Conservation (phyloP, 768 basidiomycete genomes). For the Sporobolomyces pararoseus region DNA sequence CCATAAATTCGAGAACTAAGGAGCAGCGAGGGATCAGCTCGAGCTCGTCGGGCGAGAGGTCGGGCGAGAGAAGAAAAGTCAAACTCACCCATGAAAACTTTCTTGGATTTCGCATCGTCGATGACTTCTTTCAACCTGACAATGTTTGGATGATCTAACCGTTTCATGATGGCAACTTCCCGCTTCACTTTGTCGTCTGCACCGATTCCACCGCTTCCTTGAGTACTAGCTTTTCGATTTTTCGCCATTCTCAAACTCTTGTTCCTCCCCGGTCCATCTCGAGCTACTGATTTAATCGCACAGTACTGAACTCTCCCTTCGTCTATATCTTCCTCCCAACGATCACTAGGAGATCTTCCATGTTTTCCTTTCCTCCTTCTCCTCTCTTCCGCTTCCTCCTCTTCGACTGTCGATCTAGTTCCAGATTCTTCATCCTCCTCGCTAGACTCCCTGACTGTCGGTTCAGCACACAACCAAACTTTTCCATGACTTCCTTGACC, state of each 20-base stretch:
- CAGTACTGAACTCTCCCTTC: slow-evolving; percentile 40
- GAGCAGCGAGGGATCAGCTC: slow-evolving; percentile 9
- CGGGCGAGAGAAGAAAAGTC: neutral
- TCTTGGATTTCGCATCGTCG: slow-evolving; percentile 79
- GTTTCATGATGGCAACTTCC: slow-evolving; percentile 88
- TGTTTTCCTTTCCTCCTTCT: slow-evolving; percentile 18
- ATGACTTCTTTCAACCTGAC: slow-evolving; percentile 81
- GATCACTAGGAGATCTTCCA: slow-evolving; percentile 16
- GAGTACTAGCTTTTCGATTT: slow-evolving; percentile 26
- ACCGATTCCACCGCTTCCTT: slow-evolving; percentile 36
- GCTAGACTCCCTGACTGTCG: slow-evolving; percentile 43
- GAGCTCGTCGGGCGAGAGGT: slow-evolving; percentile 8
- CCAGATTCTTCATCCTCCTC: slow-evolving; percentile 15
- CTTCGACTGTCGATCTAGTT: neutral
- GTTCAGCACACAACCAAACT: slow-evolving; percentile 70
- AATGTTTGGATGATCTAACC: slow-evolving; percentile 50
- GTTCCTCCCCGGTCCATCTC: slow-evolving; percentile 42
- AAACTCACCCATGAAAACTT: slow-evolving; percentile 84
- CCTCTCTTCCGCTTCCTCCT: neutral
- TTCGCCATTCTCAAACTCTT: slow-evolving; percentile 34
- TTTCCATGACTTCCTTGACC: slow-evolving; percentile 88
- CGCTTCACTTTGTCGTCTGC: slow-evolving; percentile 46
- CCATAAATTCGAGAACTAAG: slow-evolving; percentile 90
- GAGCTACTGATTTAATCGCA: slow-evolving; percentile 53
- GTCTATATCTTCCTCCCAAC: slow-evolving; percentile 39